Conservation (phyloP, 192 early-diverging fungal species). For the Gigaspora rosea region DNA sequence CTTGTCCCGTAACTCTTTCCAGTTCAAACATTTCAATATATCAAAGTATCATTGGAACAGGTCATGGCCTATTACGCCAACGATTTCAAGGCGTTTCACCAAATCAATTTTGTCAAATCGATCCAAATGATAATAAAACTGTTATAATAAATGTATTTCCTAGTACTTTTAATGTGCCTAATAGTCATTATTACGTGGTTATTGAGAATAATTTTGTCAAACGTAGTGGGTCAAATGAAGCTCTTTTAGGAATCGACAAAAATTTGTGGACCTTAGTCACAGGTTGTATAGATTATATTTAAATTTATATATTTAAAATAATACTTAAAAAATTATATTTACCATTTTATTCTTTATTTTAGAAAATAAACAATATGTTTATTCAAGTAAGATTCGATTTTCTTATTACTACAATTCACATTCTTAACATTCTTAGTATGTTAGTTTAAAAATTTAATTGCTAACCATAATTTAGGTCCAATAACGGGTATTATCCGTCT, state of each 20-base stretch:
- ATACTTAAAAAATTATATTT: too few species aligned
- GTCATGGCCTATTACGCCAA: too few species aligned
- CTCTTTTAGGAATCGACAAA: not conserved
- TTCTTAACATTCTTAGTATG: not conserved
- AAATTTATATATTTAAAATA: not conserved
- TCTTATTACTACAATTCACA: not conserved
- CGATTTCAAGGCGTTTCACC: too few species aligned
- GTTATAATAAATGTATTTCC: not conserved
- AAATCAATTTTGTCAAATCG: not conserved
- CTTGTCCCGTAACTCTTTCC: too few species aligned
- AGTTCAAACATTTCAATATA: too few species aligned
- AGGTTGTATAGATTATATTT: not conserved
- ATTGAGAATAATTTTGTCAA: slow-evolving; percentile 7
- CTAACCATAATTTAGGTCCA: not conserved
- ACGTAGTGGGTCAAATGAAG: not conserved
- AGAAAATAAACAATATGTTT: not conserved
- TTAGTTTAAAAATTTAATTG: not conserved
- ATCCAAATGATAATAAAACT: not conserved
- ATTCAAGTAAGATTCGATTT: not conserved
- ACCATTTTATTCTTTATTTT: not conserved
- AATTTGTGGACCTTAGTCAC: not conserved
- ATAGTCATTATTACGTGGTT: not conserved
- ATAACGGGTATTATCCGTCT: not conserved
- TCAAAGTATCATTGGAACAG: too few species aligned
- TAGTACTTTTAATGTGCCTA: slow-evolving; percentile 2